These are phyloP conservation scores for Xerocomus cyaneibrunnescens DNA, from an alignment of 1,284 basidiomycete species.

Conservation along the genomic window DNA sequence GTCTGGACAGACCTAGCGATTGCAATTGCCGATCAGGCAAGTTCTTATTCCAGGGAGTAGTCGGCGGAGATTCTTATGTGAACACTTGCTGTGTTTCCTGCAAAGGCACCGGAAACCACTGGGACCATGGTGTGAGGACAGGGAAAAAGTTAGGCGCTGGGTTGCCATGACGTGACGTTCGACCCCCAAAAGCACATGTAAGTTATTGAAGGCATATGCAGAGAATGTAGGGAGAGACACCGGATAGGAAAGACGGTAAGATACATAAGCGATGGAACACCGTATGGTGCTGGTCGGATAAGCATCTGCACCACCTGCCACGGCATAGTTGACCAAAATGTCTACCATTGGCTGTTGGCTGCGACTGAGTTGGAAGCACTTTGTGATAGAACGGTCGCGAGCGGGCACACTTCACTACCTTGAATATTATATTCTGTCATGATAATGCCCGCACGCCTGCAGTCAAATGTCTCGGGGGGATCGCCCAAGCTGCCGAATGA, in stretches of 20 bases:
- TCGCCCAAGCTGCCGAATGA: neutral
- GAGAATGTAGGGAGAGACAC: neutral
- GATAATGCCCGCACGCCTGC: neutral
- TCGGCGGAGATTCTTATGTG: neutral
- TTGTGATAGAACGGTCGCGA: neutral
- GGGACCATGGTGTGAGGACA: neutral
- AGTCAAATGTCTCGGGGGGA: neutral
- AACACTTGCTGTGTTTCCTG: neutral
- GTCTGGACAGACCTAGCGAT: neutral
- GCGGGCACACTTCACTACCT: too few species aligned
- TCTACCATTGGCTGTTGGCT: too few species aligned
- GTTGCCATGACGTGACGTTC: neutral
- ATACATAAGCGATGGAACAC: neutral
- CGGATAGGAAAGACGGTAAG: too few species aligned
- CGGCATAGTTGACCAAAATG: neutral
- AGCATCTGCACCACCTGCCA: neutral
- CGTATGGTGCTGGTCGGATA: conserved; percentile 1
- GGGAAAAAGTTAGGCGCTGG: neutral
- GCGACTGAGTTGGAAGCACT: too few species aligned
- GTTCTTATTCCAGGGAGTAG: neutral
- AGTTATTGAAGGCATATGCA: neutral
- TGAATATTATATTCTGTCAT: neutral
- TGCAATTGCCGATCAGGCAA: neutral
- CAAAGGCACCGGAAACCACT: neutral
- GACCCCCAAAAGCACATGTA: neutral